phyloP scores from a whole-genome alignment of 2,329 filamentous ascomycete species.

The Nothomitra cinnamomea region DNA sequence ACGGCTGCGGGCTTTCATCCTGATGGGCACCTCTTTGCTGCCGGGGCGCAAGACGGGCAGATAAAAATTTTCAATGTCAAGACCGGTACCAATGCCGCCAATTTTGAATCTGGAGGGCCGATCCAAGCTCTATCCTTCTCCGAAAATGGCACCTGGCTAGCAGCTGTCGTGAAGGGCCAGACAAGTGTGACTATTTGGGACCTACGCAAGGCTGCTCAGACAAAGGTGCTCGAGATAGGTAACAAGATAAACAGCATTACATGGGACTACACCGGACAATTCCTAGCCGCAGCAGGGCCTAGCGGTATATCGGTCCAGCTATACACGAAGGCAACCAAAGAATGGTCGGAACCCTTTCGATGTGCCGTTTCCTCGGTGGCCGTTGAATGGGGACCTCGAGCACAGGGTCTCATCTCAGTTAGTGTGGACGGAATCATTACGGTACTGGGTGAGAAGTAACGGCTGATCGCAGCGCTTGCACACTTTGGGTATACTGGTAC shows the following conservation, averaged over 20 bases:
- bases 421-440: slow-evolving; percentile 60
- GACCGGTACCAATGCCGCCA: slow-evolving; percentile 57
- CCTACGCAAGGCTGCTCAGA: slow-evolving; percentile 65
- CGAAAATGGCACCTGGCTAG: slow-evolving; percentile 94
- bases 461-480: neutral
- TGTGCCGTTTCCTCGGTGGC: slow-evolving; percentile 57
- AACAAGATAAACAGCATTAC: slow-evolving; percentile 56
- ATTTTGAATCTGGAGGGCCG: slow-evolving; percentile 47
- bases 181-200: slow-evolving; percentile 77
- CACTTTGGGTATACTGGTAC: too few species aligned
- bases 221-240: slow-evolving; percentile 76
- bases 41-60: slow-evolving; percentile 60
- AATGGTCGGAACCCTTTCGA: slow-evolving; percentile 73
- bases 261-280: slow-evolving; percentile 96
- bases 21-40: slow-evolving; percentile 85
- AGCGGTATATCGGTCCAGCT: slow-evolving; percentile 75
- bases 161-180: slow-evolving; percentile 61
- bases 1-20: slow-evolving; percentile 79
- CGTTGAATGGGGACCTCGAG: slow-evolving; percentile 61
- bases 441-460: slow-evolving; percentile 35
- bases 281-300: slow-evolving; percentile 64
- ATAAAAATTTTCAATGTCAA: slow-evolving; percentile 84
- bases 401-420: slow-evolving; percentile 56
- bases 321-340: slow-evolving; percentile 72
- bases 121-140: slow-evolving; percentile 71